A percentile compares a stretch with the other conserved stretches of the same genome.
These are phyloP conservation scores for Xylariaceae sp. DNA, from an alignment of 2,329 filamentous ascomycete species.

Conservation along the genomic window DNA sequence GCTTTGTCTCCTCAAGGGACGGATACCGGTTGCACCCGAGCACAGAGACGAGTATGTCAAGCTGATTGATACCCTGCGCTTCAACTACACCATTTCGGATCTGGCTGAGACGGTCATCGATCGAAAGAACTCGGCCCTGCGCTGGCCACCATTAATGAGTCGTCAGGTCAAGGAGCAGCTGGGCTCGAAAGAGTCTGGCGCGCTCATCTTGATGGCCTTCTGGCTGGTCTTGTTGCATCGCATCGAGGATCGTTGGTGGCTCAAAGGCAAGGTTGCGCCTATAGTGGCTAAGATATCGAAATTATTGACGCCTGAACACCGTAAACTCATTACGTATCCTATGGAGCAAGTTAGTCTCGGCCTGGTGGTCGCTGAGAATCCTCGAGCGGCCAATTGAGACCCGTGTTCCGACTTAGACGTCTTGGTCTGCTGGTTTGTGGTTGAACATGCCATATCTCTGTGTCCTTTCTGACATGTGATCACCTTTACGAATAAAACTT, in stretches of 20 bases:
- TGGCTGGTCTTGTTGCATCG: constrained; percentile 22
- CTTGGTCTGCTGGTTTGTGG: too few relatives aligned
- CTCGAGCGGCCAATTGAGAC: too few relatives aligned
- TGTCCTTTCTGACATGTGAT: too few relatives aligned
- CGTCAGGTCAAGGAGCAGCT: constrained; percentile 12
- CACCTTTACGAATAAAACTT: too few relatives aligned
- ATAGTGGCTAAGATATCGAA: constrained; percentile 13
- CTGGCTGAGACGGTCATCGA: constrained; percentile 8
- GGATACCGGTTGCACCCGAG: constrained; percentile 3
- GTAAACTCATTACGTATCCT: constrained; percentile 10
- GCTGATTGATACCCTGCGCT: constrained; percentile 12
- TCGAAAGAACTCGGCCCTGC: constrained; percentile 19
- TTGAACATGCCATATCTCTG: too few relatives aligned
- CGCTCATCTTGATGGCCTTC: constrained; percentile 21
- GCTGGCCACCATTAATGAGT: constrained; percentile 12
- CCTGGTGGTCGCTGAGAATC: neutral
- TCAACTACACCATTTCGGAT: constrained; percentile 19
- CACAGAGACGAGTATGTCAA: constrained; percentile 6
- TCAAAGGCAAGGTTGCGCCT: constrained; percentile 11
- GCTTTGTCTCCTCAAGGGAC: constrained; percentile 4
- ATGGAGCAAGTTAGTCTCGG: constrained; percentile 4
- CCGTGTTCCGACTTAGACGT: too few relatives aligned
- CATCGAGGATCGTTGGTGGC: constrained; percentile 19
- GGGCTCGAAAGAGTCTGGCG: constrained; percentile 10
- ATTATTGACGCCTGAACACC: constrained; percentile 10